Conservation (phyloP, 257 asterid genomes). For the Primulina tabacum region DNA sequence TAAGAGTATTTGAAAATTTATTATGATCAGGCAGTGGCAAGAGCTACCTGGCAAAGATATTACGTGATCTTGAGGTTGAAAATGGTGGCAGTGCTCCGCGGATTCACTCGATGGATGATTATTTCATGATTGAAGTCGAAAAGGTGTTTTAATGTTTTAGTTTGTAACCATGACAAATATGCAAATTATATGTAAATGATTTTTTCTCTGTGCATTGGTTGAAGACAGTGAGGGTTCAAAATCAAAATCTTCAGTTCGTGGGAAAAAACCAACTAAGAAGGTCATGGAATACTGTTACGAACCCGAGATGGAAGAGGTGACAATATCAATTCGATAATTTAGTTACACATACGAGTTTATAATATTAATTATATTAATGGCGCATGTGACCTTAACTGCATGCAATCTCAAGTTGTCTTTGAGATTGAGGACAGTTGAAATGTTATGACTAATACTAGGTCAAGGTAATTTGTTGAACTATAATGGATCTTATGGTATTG, state of each 20-base stretch:
- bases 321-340: conserved; percentile 17
- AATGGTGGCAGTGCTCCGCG: conserved; percentile 91
- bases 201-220: conserved; percentile 40
- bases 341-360: conserved; percentile 17
- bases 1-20: not conserved
- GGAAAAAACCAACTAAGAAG: conserved; percentile 60
- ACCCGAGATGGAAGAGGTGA: conserved; percentile 99
- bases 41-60: conserved; percentile 86
- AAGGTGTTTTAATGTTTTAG: conserved; percentile 48
- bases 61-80: conserved; percentile 94
- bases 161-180: conserved; percentile 20
- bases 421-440: not conserved
- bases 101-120: conserved; percentile 93
- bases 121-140: conserved; percentile 98
- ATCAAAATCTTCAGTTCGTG: conserved; percentile 59
- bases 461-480: not conserved
- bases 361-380: not conserved
- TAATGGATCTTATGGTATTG: not conserved
- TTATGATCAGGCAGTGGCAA: conserved; percentile 84
- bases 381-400: conserved; percentile 19
- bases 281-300: conserved; percentile 91
- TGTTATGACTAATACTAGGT: not conserved
- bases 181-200: conserved; percentile 16
- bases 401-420: conserved; percentile 15
- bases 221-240: conserved; percentile 63